phyloP scores from a whole-genome alignment of 495 filamentous ascomycete species.

The Podospora didyma region DNA sequence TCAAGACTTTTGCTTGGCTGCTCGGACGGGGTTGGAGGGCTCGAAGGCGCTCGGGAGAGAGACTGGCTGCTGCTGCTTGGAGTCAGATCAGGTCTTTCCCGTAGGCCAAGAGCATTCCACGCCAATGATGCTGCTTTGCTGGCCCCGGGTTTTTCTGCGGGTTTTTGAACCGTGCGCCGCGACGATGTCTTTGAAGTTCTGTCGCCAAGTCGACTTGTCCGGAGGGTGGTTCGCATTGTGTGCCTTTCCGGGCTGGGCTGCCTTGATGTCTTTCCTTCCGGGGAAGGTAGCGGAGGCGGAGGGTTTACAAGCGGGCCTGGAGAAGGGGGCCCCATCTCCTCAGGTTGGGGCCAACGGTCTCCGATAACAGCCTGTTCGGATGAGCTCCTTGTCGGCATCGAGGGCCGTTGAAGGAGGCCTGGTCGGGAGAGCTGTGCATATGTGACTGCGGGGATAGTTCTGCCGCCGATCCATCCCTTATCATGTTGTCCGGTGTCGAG shows the following conservation, averaged over 20 bases:
- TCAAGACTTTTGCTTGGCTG: slow-evolving; percentile 25
- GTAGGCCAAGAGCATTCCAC: slow-evolving; percentile 56
- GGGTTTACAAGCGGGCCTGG: slow-evolving; percentile 20
- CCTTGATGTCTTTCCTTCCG: slow-evolving; percentile 48
- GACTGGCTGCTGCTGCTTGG: slow-evolving; percentile 1
- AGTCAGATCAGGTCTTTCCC: slow-evolving; percentile 10
- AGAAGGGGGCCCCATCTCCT: slow-evolving; percentile 27
- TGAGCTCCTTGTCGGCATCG: slow-evolving; percentile 44
- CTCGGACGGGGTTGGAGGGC: slow-evolving; percentile 16
- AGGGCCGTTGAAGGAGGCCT: slow-evolving; percentile 57
- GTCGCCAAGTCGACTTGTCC: slow-evolving; percentile 55
- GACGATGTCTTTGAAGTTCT: slow-evolving; percentile 52
- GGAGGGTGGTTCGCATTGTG: slow-evolving; percentile 78
- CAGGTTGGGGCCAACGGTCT: slow-evolving; percentile 7
- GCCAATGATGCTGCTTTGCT: slow-evolving; percentile 86
- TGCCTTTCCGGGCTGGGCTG: slow-evolving; percentile 80
- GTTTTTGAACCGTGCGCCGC: slow-evolving; percentile 28
- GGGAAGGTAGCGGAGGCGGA: slow-evolving; percentile 15
- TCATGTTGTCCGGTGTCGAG: slow-evolving; percentile 23
- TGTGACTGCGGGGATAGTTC: slow-evolving; percentile 72
- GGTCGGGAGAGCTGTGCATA: slow-evolving; percentile 76
- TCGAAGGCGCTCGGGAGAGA: slow-evolving; percentile 13
- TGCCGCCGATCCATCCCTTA: slow-evolving; percentile 67
- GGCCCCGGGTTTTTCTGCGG: slow-evolving; percentile 48
- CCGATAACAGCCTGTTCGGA: slow-evolving; percentile 44